Evolutionary conservation across 768 basidiomycete genomes (phyloP).

Genomic region (Termitomyces sp.): DNA sequence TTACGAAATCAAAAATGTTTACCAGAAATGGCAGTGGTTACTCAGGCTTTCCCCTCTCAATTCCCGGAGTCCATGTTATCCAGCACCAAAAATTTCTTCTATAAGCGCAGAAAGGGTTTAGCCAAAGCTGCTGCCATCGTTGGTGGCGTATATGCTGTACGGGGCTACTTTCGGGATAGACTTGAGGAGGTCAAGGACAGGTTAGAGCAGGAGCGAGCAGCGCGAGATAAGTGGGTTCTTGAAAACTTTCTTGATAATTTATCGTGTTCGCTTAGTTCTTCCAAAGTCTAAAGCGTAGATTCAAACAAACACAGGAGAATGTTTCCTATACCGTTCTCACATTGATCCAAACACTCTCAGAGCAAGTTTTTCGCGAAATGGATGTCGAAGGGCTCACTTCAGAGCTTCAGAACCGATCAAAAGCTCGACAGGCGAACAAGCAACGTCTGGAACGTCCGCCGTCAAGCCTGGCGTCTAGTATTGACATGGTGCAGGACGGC

Average conservation of each 20-base stretch:
- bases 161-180: conserved; percentile 52
- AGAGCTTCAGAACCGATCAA: conserved; percentile 38
- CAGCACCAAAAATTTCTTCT: conserved; percentile 38
- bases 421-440: conserved; percentile 11
- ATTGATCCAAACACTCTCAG: conserved; percentile 58
- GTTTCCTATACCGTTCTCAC: conserved; percentile 71
- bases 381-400: conserved; percentile 69
- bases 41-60: neutral
- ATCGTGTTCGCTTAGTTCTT: neutral
- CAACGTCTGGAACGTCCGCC: conserved; percentile 9
- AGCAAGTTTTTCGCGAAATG: conserved; percentile 64
- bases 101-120: conserved; percentile 40
- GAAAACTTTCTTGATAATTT: conserved; percentile 2
- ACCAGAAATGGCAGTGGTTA: neutral
- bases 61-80: conserved; percentile 1
- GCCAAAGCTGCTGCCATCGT: conserved; percentile 42
- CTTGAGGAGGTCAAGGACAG: conserved; percentile 63
- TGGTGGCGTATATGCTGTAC: conserved; percentile 59
- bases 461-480: conserved; percentile 29
- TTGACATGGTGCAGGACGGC: conserved; percentile 24
- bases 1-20: conserved; percentile 7
- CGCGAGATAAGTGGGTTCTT: conserved; percentile 61
- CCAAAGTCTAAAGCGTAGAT: conserved; percentile 64
- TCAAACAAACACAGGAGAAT: conserved; percentile 73
- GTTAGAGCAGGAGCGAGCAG: conserved; percentile 53